Base-by-base conservation (phyloP, 2,329 filamentous ascomycete species). In the Atkinsonella hypoxylon region DNA sequence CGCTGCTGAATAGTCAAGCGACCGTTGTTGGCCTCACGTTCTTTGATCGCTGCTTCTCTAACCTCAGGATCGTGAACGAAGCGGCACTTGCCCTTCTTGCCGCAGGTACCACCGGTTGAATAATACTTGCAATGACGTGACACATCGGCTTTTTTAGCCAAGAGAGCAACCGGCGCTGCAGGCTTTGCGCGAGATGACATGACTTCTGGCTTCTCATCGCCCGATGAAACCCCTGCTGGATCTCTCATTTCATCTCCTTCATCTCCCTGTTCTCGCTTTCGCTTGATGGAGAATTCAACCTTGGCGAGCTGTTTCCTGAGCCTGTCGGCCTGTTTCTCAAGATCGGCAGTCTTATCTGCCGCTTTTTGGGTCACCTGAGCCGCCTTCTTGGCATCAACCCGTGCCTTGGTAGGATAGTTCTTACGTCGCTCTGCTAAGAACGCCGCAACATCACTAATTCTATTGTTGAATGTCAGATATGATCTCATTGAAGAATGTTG, bases 361-460 rank as follows among this genome's bases (percentile, higher is more conserved):
- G 78, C 74, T 42, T 64, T 68, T 40, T 68, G 64, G 52, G 68
- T 64, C 59, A 68, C 61, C 58, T 69, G 67, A 52, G 68, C 70
- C 58, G 75, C 74, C 55, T 79, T 78, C 66, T 78, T 87, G 55
- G 79, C 79, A 54, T 80, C 76, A 54, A 82, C 71, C 50, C 87
- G 82, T 53, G 80, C 79, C 63, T 81, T 79, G 2, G 90, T 96
- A 2, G 91, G 91, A 63, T 80, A 97, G 48, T 84, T 83, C 56
- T 81, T 84, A 62, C 77, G 85, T 53, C 91, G 81, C 65, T 95
- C 89, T 47, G 81, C 81, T 55, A 94, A 80, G 81, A 89, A 97
- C 7, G 81, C 79, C 22, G 81, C 77, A 50, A 96, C 75, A 61
- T 96, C 89, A 52, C 79, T 78, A 15, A 78, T 71, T 51, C 76